Base-by-base conservation (phyloP, 1,284 basidiomycete species). In the Trametes sp. region DNA sequence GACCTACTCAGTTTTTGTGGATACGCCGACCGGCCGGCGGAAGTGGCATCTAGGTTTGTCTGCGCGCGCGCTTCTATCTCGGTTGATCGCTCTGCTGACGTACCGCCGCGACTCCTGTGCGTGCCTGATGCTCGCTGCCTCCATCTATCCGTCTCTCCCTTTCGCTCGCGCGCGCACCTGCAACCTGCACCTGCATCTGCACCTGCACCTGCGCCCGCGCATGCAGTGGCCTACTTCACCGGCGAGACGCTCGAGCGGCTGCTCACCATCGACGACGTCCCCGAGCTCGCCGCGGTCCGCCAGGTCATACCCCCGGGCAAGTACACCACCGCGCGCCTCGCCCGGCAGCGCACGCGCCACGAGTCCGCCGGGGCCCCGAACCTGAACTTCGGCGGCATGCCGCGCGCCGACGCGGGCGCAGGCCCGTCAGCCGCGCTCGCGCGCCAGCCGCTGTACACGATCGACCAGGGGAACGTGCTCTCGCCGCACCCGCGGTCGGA, bases 21-120 rank as follows among this genome's bases (percentile, higher is more conserved):
- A 89, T 33, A 87, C 85, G 4, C 68, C 80, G 23, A 76, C 80
- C 60, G 88, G 88, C 33, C 82, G 84, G 63, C 82, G 87, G 65
- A 93, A 93, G 70, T 92, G 90, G 90, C 91, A 93, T 68, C 79
- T 93, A 35, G 92, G 90, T 92, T 72, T 61, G 88, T 78, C 35
- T 14, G 54, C 16, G 50, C 42, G 28, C 29, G 31, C 50, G 36
- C 61, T 57, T 61, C 61, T 55, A 57, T 60, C 59, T 52, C 23
- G 48, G 36, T 35, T 38, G 52, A 63, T 49, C 54, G 31, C 23
- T 19, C 53, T 36, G 11, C 55, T 55, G 36, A 56, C 58, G 41
- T 53, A 26, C 28, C 14, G 23, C 36, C 54, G 54, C 54, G 11
- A 48, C 44, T 36, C 24, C 54, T 48, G 31, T 38, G 33, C 44